Percentiles rank a stretch among this genome's conserved stretches.
Conservation (phyloP, 2,329 filamentous ascomycete genomes). For the Calonectria ilicicola region DNA sequence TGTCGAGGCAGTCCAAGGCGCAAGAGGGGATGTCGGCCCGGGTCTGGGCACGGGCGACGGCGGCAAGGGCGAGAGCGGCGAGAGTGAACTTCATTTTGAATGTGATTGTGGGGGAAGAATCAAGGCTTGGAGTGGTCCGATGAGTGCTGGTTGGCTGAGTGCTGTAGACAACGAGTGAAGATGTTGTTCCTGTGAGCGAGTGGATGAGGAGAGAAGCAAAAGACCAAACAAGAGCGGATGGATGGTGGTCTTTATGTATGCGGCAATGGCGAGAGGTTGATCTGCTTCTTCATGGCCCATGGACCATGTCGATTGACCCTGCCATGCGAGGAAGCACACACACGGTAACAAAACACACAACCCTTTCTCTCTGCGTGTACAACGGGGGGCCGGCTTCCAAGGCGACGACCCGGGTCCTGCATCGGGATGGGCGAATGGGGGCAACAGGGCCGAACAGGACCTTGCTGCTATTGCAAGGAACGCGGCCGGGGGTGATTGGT, state of each 20-base stretch:
- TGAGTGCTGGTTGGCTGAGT: slow-evolving; percentile 5
- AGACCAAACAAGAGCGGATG: slow-evolving; percentile 25
- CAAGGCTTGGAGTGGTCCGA: background rate
- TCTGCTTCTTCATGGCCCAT: background rate
- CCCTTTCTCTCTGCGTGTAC: background rate
- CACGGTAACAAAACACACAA: background rate
- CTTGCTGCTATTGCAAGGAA: slow-evolving; percentile 10
- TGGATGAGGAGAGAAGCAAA: slow-evolving; percentile 45
- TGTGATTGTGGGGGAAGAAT: slow-evolving; percentile 5
- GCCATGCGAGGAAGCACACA: slow-evolving; percentile 1
- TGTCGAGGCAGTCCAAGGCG: slow-evolving; percentile 51
- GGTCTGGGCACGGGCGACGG: slow-evolving; percentile 50
- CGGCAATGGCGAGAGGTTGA: background rate
- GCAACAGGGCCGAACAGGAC: slow-evolving; percentile 28
- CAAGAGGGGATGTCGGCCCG: slow-evolving; percentile 51
- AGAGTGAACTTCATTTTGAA: slow-evolving; percentile 55
- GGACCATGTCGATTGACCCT: background rate
- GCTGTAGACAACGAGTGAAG: slow-evolving; percentile 46
- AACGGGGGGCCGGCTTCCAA: slow-evolving; percentile 26
- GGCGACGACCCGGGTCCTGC: slow-evolving; percentile 37
- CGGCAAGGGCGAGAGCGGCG: slow-evolving; percentile 49
- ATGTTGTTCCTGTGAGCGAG: slow-evolving; percentile 42
- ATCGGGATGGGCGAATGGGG: slow-evolving; percentile 25
- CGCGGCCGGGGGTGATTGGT: background rate
- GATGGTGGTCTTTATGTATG: slow-evolving; percentile 47